Conservation (phyloP, 1,139 yeast species). For the Candida sp. region DNA sequence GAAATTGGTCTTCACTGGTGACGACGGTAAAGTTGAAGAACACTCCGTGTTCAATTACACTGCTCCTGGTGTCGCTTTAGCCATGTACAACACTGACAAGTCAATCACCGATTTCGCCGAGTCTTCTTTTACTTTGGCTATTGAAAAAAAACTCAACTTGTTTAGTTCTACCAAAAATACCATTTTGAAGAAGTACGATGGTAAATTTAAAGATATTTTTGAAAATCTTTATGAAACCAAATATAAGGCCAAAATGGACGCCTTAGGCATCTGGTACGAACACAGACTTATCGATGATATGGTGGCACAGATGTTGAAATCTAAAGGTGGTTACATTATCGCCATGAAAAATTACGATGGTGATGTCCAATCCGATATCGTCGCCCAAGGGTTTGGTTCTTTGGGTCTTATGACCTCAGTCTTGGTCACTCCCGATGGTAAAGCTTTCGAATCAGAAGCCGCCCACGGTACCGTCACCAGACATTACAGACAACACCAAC, state of each 20-base stretch:
- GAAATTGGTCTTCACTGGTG: slow-evolving; percentile 76
- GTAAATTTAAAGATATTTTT: slow-evolving; percentile 91
- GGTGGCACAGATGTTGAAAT: slow-evolving; percentile 98
- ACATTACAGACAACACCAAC: slow-evolving; percentile 92
- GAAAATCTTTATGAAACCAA: slow-evolving; percentile 70
- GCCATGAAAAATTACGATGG: slow-evolving; percentile 98
- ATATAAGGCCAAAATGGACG: slow-evolving; percentile 71
- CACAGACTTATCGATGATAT: slow-evolving; percentile 96
- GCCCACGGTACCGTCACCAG: slow-evolving; percentile 98
- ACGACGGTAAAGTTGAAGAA: slow-evolving; percentile 56
- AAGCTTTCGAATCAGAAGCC: slow-evolving; percentile 93
- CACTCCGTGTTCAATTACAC: slow-evolving; percentile 69
- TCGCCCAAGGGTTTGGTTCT: slow-evolving; percentile 97
- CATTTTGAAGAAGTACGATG: slow-evolving; percentile 89
- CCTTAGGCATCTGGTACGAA: slow-evolving; percentile 85
- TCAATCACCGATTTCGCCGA: slow-evolving; percentile 89
- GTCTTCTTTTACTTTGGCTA: slow-evolving; percentile 86
- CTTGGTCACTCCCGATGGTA: slow-evolving; percentile 91
- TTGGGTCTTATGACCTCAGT: slow-evolving; percentile 96
- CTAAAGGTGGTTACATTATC: slow-evolving; percentile 90
- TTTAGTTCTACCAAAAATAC: slow-evolving; percentile 93
- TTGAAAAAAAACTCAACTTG: slow-evolving; percentile 72
- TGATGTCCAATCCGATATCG: slow-evolving; percentile 95
- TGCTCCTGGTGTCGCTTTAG: slow-evolving; percentile 81
- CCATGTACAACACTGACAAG: slow-evolving; percentile 95